A percentile compares a stretch with the other conserved stretches of the same genome.
Conservation (phyloP, 495 filamentous ascomycete species). For the Hyaloscypha variabilis region DNA sequence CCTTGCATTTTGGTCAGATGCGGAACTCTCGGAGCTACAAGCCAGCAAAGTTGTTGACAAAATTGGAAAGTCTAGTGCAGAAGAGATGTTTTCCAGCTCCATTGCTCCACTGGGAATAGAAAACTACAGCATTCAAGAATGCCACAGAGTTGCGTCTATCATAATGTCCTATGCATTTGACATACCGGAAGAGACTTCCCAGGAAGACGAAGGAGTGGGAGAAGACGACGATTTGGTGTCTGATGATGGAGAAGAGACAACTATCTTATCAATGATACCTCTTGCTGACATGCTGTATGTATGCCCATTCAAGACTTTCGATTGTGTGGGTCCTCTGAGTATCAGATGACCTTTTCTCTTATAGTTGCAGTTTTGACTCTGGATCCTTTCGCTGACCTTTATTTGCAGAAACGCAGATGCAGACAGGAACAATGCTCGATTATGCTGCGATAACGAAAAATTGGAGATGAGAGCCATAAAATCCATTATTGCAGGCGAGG, state of each 20-base stretch:
- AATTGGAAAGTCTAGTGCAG: slow-evolving; percentile 74
- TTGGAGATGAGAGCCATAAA: slow-evolving; percentile 41
- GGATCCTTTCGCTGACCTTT: neutral
- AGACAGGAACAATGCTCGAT: slow-evolving; percentile 68
- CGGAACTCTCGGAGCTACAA: slow-evolving; percentile 74
- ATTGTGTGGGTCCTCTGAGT: neutral
- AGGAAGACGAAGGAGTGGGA: slow-evolving; percentile 52
- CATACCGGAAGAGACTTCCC: slow-evolving; percentile 49
- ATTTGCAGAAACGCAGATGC: slow-evolving; percentile 86
- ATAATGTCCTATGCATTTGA: slow-evolving; percentile 98
- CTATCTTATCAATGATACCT: slow-evolving; percentile 76
- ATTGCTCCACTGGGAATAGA: slow-evolving; percentile 58
- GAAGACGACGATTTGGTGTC: slow-evolving; percentile 66
- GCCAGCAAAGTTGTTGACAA: slow-evolving; percentile 76
- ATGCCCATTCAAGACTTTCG: neutral
- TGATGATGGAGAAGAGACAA: slow-evolving; percentile 64
- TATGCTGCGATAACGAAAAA: slow-evolving; percentile 26
- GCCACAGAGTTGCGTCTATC: slow-evolving; percentile 79
- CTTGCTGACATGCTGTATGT: slow-evolving; percentile 8
- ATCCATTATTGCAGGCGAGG: slow-evolving; percentile 67
- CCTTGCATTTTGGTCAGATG: slow-evolving; percentile 84
- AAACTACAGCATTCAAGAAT: slow-evolving; percentile 36
- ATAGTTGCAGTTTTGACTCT: neutral
- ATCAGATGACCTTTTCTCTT: neutral
- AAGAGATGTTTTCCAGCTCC: slow-evolving; percentile 63